These are phyloP conservation scores for Termitomyces sp. DNA, from an alignment of 768 basidiomycete species.

Conservation along the genomic window DNA sequence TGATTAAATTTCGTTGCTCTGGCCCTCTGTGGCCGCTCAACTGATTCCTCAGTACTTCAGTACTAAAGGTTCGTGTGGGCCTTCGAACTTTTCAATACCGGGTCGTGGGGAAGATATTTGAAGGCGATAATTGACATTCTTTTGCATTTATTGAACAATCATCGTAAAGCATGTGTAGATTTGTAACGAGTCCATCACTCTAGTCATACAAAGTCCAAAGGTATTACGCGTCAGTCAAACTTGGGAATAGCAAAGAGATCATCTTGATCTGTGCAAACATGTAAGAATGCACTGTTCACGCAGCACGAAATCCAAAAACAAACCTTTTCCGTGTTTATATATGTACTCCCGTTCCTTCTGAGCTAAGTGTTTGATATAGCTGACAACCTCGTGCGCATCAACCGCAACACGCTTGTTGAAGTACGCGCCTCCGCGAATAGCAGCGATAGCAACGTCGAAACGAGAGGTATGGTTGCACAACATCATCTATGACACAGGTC, in stretches of 20 bases:
- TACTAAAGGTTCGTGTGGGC: neutral
- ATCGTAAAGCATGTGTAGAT: neutral
- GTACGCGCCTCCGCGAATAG: conserved; percentile 48
- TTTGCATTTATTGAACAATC: neutral
- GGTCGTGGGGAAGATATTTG: neutral
- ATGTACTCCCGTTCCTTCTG: conserved; percentile 61
- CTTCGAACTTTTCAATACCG: neutral
- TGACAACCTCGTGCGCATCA: conserved; percentile 51
- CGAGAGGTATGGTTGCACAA: conserved; percentile 63
- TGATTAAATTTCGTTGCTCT: neutral
- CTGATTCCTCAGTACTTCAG: no score
- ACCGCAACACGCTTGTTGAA: conserved; percentile 50
- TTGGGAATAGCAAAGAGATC: conserved; percentile 41
- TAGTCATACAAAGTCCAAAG: neutral
- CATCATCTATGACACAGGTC: conserved; percentile 55
- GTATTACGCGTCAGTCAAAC: conserved; percentile 24
- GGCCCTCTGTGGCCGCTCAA: neutral
- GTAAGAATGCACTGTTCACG: neutral
- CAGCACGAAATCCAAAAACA: neutral
- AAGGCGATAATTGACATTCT: neutral
- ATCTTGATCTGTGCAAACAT: conserved; percentile 30
- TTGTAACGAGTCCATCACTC: neutral
- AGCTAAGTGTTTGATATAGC: conserved; percentile 52
- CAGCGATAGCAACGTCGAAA: conserved; percentile 57
- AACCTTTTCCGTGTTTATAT: conserved; percentile 52